A percentile compares a stretch with the other conserved stretches of the same genome.
phyloP scores from a whole-genome alignment of 495 filamentous ascomycete genomes.

The Xylaria scruposa region DNA sequence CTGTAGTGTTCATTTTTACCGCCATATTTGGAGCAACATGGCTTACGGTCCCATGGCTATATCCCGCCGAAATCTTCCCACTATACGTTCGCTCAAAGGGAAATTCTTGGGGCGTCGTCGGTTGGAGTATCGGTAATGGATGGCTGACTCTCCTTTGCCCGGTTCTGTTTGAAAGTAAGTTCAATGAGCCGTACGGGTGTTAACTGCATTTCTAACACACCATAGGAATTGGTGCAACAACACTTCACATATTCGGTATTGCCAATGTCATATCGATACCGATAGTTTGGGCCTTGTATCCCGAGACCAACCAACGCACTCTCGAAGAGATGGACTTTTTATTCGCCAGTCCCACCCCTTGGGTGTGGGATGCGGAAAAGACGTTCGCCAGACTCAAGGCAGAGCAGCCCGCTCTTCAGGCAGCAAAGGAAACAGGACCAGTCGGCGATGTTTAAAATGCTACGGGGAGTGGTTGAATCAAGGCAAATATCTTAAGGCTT shows the following conservation, averaged over 20 bases:
- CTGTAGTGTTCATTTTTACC: slow-evolving; percentile 67
- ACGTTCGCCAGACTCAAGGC: slow-evolving; percentile 67
- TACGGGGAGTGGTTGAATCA: background rate
- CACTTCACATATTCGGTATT: slow-evolving; percentile 69
- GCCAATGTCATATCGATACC: slow-evolving; percentile 68
- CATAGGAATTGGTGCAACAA: slow-evolving; percentile 64
- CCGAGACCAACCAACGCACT: slow-evolving; percentile 71
- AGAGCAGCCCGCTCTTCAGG: slow-evolving; percentile 46
- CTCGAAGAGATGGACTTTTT: slow-evolving; percentile 74
- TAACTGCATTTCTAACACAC: background rate
- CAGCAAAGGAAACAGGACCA: slow-evolving; percentile 4
- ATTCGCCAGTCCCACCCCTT: slow-evolving; percentile 65
- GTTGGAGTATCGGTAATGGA: slow-evolving; percentile 76
- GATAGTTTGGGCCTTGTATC: slow-evolving; percentile 73
- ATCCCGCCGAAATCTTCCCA: slow-evolving; percentile 76
- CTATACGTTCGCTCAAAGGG: slow-evolving; percentile 71
- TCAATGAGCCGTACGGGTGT: background rate
- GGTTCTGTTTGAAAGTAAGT: slow-evolving; percentile 61
- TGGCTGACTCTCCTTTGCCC: slow-evolving; percentile 69
- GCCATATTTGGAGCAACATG: slow-evolving; percentile 74
- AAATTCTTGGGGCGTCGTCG: slow-evolving; percentile 77
- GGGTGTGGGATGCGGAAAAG: slow-evolving; percentile 70
- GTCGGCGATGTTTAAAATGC: background rate
- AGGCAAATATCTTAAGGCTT: background rate
- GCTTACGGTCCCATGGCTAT: slow-evolving; percentile 75